These are phyloP conservation scores for Heterobasidion parviporum DNA, from an alignment of 1,284 basidiomycete species.

Conservation along the genomic window DNA sequence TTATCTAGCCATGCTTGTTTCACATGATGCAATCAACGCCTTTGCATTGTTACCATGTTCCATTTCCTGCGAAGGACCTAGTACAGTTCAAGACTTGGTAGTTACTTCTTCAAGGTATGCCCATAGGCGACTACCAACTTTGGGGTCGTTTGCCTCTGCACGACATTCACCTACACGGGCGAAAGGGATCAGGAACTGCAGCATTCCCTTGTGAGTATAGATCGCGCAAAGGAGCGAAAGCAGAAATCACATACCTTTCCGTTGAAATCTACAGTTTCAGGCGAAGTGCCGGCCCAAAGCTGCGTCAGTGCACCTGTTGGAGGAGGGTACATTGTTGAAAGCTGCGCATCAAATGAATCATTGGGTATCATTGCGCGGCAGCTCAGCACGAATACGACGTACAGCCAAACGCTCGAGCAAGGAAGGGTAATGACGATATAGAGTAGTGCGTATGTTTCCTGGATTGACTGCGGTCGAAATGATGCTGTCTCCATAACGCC, in stretches of 20 bases:
- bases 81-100: not conserved
- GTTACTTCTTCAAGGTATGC: slow-evolving; percentile 1
- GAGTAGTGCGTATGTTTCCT: slow-evolving; percentile 1
- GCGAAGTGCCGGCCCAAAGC: slow-evolving; percentile 20
- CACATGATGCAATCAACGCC: no score
- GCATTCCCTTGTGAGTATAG: not conserved
- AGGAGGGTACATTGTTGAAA: not conserved
- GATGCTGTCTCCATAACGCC: slow-evolving; percentile 21
- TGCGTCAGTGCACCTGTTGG: slow-evolving; percentile 16
- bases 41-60: no score
- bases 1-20: no score
- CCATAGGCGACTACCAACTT: slow-evolving; percentile 1
- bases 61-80: no score
- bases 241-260: slow-evolving; percentile 16
- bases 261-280: slow-evolving; percentile 15
- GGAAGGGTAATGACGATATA: not conserved
- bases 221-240: not conserved
- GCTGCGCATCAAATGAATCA: slow-evolving; percentile 5
- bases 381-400: not conserved
- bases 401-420: not conserved
- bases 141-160: not conserved
- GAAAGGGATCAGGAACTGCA: not conserved
- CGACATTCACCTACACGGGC: not conserved
- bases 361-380: not conserved
- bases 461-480: slow-evolving; percentile 16